phyloP scores from a whole-genome alignment of 192 early-diverging fungal species.

The Mycoemilia scoparia region DNA sequence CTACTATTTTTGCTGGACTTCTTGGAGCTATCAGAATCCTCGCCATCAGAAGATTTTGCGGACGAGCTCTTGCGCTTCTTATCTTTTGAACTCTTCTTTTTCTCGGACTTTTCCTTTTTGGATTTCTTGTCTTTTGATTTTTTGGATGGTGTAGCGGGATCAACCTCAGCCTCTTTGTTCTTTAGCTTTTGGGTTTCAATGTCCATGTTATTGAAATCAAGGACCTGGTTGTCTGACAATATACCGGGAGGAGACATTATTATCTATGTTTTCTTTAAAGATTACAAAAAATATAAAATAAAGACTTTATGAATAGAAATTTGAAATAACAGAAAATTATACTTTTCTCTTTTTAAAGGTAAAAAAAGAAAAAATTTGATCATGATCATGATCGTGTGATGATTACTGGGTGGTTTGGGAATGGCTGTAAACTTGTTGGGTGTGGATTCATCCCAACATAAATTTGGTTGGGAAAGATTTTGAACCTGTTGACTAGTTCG shows the following conservation, averaged over 20 bases:
- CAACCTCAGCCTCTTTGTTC: slow-evolving; percentile 7
- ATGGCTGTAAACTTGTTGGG: too few relatives aligned
- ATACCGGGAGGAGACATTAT: slow-evolving; percentile 5
- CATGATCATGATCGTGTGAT: not conserved
- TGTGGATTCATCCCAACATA: too few relatives aligned
- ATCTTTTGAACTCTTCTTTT: slow-evolving; percentile 13
- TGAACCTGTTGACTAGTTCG: too few relatives aligned
- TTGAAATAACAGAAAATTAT: not conserved
- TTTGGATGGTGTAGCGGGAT: slow-evolving; percentile 15
- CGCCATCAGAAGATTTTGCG: slow-evolving; percentile 7
- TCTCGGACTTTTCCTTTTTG: slow-evolving; percentile 26
- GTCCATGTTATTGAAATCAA: slow-evolving; percentile 1
- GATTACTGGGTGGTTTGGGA: too few relatives aligned
- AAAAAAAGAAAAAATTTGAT: slow-evolving; percentile 1
- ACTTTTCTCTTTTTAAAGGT: not conserved
- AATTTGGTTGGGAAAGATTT: too few relatives aligned
- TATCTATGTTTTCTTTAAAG: slow-evolving; percentile 9
- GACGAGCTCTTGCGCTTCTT: slow-evolving; percentile 22
- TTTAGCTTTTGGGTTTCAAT: too few relatives aligned
- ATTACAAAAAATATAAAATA: too few relatives aligned
- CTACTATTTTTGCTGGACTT: slow-evolving; percentile 34
- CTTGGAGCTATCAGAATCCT: slow-evolving; percentile 11
- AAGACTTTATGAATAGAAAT: slow-evolving; percentile 7
- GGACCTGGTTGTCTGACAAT: not conserved
- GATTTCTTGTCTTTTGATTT: slow-evolving; percentile 26